These are phyloP conservation scores for Pilatotrama ljubarskyi DNA, from an alignment of 768 basidiomycete genomes.

Conservation along the genomic window DNA sequence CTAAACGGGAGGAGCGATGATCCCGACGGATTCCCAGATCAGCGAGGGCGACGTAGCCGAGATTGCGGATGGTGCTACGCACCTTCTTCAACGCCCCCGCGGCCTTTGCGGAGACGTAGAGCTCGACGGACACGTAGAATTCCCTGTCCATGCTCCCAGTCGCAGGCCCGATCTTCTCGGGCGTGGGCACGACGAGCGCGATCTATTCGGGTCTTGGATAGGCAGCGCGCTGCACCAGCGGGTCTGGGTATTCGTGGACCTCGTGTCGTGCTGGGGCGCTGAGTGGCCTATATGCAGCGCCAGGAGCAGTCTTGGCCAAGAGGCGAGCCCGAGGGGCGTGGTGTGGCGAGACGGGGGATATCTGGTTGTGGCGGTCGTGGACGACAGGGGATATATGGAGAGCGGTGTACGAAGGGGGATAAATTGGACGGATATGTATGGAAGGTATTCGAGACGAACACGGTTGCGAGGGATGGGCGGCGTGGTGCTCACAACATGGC, in stretches of 20 bases:
- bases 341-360: neutral
- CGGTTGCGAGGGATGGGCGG: neutral
- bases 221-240: neutral
- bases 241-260: neutral
- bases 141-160: constrained; percentile 37
- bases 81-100: constrained; percentile 60
- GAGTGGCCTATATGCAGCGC: neutral
- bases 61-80: constrained; percentile 18
- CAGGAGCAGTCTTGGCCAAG: neutral
- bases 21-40: neutral
- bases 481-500: constrained; percentile 14
- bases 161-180: constrained; percentile 10
- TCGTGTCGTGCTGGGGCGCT: neutral
- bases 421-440: neutral
- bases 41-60: constrained; percentile 10
- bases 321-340: neutral
- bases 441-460: neutral
- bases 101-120: constrained; percentile 58
- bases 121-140: constrained; percentile 60
- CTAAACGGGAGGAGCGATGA: constrained; percentile 39
- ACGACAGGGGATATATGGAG: constrained; percentile 6
- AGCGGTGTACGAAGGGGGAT: constrained; percentile 5
- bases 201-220: constrained; percentile 7
- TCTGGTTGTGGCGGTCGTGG: neutral
- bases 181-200: constrained; percentile 2